Evolutionary conservation across 148 eudicot genomes (phyloP), one percentile per base, ranked within the genome.

Genomic region (Vaccinium myrtillus): DNA sequence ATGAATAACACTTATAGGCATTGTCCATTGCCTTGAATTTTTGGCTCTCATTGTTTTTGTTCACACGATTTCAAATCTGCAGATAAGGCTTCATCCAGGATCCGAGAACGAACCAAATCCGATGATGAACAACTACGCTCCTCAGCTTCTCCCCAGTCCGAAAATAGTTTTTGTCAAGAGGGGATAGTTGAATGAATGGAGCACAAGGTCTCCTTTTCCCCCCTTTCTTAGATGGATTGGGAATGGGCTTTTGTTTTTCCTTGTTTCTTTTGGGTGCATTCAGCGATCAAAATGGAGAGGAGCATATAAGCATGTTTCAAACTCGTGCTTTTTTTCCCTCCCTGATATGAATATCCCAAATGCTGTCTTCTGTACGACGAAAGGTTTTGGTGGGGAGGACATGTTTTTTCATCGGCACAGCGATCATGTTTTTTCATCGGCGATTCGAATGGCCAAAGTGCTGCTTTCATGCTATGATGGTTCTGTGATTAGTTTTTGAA

Each of bases 121-220:
- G 2, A 65, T 19, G 75, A 79, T 87, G 87, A 80, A 78, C 82
- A 91, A 88, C 82, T 85, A 85, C 55, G 87, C 86, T 75, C 93
- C 85, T 86, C 90, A 88, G 87, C 93, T 89, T 63, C 83, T 85
- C 80, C 91, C 91, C 13, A 84, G 86, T 82, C 91, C 89, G 23
- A 87, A 91, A 80, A 90, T 91, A 77, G 61, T 82, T 75, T 90
- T 91, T 75, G 85, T 86, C 73, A 83, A 78, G 55, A 89, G 71
- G 93, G 85, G 46, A 77, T 69, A 79, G 83, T 67, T 87, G 84
- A 73, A 36, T 50, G n/a, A 73, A 79, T 43, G 51, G 63, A 58
- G 53, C 58, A 23, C 56, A 81, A 69, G 39, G 75, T 18, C 21
- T 50, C 56, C 23, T 23, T 19, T 25, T 13, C 16, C 6, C 84